A percentile compares a stretch with the other conserved stretches of the same genome.
These are phyloP conservation scores for Alternaria novae-zelandiae DNA, from an alignment of 2,329 filamentous ascomycete genomes.

Conservation along the genomic window DNA sequence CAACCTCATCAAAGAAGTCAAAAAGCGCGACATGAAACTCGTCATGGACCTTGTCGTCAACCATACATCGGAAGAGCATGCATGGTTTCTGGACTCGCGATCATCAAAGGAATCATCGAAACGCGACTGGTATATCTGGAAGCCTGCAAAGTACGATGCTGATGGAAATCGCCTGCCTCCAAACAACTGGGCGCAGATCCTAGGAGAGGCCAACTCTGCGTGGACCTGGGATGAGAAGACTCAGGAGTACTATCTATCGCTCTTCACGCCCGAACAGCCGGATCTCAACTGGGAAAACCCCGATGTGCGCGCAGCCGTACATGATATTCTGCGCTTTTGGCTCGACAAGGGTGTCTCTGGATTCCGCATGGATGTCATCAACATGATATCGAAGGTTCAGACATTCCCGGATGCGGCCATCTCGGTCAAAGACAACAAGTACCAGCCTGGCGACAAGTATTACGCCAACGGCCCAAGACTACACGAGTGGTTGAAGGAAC, in stretches of 20 bases:
- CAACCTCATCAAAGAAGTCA: constrained; percentile 45
- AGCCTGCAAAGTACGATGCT: constrained; percentile 51
- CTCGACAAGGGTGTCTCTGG: constrained; percentile 69
- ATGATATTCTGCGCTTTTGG: constrained; percentile 80
- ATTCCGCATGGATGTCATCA: constrained; percentile 52
- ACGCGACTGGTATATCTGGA: constrained; percentile 65
- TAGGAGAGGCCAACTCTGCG: constrained; percentile 61
- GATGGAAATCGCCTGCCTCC: constrained; percentile 71
- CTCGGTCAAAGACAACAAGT: constrained; percentile 40
- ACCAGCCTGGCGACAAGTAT: constrained; percentile 58
- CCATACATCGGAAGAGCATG: constrained; percentile 54
- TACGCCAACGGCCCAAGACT: constrained; percentile 72
- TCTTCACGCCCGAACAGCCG: constrained; percentile 78
- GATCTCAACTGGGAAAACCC: constrained; percentile 84
- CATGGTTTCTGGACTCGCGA: constrained; percentile 64
- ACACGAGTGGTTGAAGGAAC: constrained; percentile 72
- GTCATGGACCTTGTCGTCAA: constrained; percentile 53
- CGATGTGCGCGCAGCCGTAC: constrained; percentile 70
- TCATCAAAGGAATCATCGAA: constrained; percentile 55
- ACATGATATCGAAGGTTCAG: constrained; percentile 46
- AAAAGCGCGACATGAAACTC: constrained; percentile 47
- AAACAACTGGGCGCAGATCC: constrained; percentile 72
- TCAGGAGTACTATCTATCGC: constrained; percentile 76
- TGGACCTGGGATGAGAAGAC: constrained; percentile 76
- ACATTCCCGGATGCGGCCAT: constrained; percentile 37